Base-by-base conservation (phyloP, 1,284 basidiomycete species). In the Trametes sp. region DNA sequence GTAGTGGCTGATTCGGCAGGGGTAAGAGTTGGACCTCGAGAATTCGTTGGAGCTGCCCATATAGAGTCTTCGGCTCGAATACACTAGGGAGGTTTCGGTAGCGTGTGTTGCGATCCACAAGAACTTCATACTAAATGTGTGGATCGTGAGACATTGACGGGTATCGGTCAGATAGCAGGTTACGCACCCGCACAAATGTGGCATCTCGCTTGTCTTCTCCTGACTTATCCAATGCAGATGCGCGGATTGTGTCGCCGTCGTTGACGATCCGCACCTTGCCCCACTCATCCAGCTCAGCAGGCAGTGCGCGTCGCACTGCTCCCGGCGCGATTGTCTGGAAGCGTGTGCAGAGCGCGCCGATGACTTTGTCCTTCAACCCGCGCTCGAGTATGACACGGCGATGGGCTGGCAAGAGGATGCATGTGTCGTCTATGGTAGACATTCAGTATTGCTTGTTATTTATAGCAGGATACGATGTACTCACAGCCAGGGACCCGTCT, bases 91-190 rank as follows among this genome's bases (percentile, higher is more conserved):
- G 36, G 9, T 46, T 29, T 1, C n/a, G 36, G 11, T 23, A 41
- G 2, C 59, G 49, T 0, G 64, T 54, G 35, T 70, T 59, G 1
- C 21, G 26, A 41, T 70, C 67, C 5, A 70, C 59, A 6, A 62
- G 54, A 10, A 57, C n/a, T 35, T 70, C 65, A 33, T 70, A 70
- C 69, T 70, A 10, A n/a, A n/a, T n/a, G n/a, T n/a, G n/a, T n/a
- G n/a, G n/a, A n/a, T n/a, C n/a, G n/a, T n/a, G n/a, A n/a, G n/a
- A n/a, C n/a, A n/a, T n/a, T n/a, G n/a, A n/a, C n/a, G n/a, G n/a
- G n/a, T n/a, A n/a, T n/a, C n/a, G n/a, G n/a, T n/a, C n/a, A n/a
- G n/a, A n/a, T n/a, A n/a, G n/a, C n/a, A n/a, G n/a, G n/a, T n/a
- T n/a, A 54, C 69, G 8, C 52, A 70, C 69, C 24, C 69, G 42